A percentile compares a stretch with the other conserved stretches of the same genome.
Evolutionary conservation across 495 filamentous ascomycete genomes (phyloP).

Genomic region (Usnea hakonensis): DNA sequence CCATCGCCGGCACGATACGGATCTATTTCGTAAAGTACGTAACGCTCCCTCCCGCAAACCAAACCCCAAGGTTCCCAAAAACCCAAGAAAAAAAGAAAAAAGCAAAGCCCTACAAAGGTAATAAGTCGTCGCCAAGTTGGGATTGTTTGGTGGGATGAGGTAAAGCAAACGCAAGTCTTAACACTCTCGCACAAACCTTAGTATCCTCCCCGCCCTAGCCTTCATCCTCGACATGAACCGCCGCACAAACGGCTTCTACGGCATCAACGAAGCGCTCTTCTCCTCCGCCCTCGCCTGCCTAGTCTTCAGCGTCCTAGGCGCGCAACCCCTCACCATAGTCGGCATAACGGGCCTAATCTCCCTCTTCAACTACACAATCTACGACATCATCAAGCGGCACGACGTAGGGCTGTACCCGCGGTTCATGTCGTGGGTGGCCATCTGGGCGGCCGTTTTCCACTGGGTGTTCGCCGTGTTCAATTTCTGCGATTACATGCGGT

Average conservation of each 20-base stretch:
- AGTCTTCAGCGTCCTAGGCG: constrained; percentile 31
- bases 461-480: constrained; percentile 37
- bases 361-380: constrained; percentile 42
- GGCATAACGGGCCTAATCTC: constrained; percentile 29
- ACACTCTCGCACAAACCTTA: too few species aligned
- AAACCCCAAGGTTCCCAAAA: too few species aligned
- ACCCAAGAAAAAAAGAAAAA: too few species aligned
- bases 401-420: constrained; percentile 30
- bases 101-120: too few species aligned
- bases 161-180: too few species aligned
- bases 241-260: constrained; percentile 34
- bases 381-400: constrained; percentile 34
- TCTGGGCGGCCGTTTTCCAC: constrained; percentile 39
- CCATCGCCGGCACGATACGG: constrained; percentile 33
- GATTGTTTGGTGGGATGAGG: too few species aligned
- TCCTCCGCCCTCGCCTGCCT: constrained; percentile 36
- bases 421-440: constrained; percentile 37
- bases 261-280: constrained; percentile 40
- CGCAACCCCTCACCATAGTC: constrained; percentile 31
- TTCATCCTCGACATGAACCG: constrained; percentile 39
- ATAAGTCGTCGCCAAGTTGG: too few species aligned
- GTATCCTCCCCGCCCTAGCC: constrained; percentile 40
- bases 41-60: too few species aligned
- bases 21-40: constrained; percentile 41
- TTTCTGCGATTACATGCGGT: constrained; percentile 35